Evolutionary conservation across 139 green algal species (phyloP).

Genomic region (Trebouxia sp.): DNA sequence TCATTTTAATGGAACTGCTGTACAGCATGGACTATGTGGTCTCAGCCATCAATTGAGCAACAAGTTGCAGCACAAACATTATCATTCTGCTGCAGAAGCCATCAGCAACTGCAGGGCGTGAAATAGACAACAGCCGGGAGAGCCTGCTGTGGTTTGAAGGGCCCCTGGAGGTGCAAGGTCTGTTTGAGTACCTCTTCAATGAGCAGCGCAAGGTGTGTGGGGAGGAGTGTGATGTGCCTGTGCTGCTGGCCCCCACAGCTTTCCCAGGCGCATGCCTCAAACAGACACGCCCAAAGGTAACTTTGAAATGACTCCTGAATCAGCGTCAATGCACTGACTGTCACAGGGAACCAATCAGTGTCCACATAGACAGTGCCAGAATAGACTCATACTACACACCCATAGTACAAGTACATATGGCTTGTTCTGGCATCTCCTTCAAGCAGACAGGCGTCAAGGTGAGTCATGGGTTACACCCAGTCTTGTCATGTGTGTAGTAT

Average conservation of each 20-base stretch:
- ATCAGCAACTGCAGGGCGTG: background rate
- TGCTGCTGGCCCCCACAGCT: slow-evolving; percentile 55
- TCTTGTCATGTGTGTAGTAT: too few species aligned
- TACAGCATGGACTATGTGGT: too few species aligned
- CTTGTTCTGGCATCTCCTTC: too few species aligned
- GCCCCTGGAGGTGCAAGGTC: slow-evolving; percentile 48
- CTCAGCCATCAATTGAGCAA: too few species aligned
- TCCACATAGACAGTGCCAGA: too few species aligned
- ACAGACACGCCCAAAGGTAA: background rate
- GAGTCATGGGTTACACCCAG: too few species aligned
- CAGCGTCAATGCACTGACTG: too few species aligned
- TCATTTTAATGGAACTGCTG: too few species aligned
- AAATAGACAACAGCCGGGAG: slow-evolving; percentile 45
- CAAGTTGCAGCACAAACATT: background rate
- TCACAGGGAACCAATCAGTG: too few species aligned
- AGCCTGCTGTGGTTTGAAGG: slow-evolving; percentile 63
- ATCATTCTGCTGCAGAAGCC: background rate
- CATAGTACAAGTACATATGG: too few species aligned
- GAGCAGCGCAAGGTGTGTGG: slow-evolving; percentile 28
- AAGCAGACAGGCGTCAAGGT: too few species aligned
- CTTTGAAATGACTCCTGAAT: background rate
- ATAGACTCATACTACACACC: too few species aligned
- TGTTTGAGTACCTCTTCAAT: slow-evolving; percentile 66
- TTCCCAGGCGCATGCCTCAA: slow-evolving; percentile 53
- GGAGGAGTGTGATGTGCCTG: slow-evolving; percentile 55